Conservation (phyloP, 2,329 filamentous ascomycete species). For the Zasmidium cellare region DNA sequence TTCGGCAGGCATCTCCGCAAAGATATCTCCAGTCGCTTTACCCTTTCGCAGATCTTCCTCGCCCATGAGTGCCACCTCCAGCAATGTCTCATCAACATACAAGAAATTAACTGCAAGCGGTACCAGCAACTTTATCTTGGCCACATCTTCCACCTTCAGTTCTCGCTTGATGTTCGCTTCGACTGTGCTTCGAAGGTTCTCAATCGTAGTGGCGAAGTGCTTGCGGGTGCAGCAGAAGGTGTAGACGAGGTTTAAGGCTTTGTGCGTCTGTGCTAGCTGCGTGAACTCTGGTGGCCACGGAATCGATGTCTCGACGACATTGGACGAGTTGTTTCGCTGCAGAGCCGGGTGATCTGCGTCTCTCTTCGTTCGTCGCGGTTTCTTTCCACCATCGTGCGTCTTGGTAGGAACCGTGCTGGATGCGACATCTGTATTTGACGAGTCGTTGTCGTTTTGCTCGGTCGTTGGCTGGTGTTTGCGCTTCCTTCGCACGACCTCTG, state of each 20-base stretch:
- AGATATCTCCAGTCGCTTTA: conserved; percentile 54
- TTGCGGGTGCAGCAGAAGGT: conserved; percentile 95
- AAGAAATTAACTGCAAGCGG: conserved; percentile 78
- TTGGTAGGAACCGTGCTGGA: conserved; percentile 54
- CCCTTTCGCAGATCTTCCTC: conserved; percentile 66
- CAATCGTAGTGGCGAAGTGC: conserved; percentile 86
- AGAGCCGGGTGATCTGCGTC: conserved; percentile 39
- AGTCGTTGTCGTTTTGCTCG: conserved; percentile 6
- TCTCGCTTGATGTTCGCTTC: conserved; percentile 75
- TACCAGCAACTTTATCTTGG: conserved; percentile 74
- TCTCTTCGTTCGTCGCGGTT: conserved; percentile 49
- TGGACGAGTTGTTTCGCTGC: conserved; percentile 51
- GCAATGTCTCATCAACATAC: conserved; percentile 80
- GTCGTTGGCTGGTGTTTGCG: conserved; percentile 11
- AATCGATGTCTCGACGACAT: conserved; percentile 51
- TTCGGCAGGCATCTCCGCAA: conserved; percentile 38
- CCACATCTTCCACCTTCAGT: conserved; percentile 75
- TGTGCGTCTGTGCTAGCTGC: conserved; percentile 71
- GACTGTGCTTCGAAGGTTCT: conserved; percentile 81
- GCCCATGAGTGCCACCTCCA: conserved; percentile 77
- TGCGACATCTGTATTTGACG: conserved; percentile 15
- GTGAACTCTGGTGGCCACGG: conserved; percentile 78
- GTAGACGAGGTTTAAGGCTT: conserved; percentile 86
- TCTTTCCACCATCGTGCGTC: conserved; percentile 57
- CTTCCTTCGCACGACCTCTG: conserved; percentile 16